phyloP scores from a whole-genome alignment of 1,139 yeast species.

The Candida frijolesensis region DNA sequence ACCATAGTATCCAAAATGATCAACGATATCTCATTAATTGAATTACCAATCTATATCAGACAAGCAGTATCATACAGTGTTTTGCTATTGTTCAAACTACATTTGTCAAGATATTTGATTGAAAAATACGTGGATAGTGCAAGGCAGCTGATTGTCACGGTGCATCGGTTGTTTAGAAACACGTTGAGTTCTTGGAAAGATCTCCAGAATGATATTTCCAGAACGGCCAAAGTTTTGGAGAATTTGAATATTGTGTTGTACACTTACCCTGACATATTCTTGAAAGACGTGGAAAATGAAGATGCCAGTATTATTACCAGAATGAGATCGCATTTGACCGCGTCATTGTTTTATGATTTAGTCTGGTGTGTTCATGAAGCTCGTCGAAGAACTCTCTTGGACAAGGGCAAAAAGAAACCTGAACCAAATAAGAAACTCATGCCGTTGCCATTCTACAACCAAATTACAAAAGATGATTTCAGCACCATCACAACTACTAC shows the following conservation, averaged over 20 bases:
- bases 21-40: conserved; percentile 68
- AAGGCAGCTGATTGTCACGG: conserved; percentile 90
- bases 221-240: conserved; percentile 92
- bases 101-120: conserved; percentile 72
- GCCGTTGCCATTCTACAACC: conserved; percentile 91
- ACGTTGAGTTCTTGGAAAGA: conserved; percentile 91
- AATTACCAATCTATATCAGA: conserved; percentile 83
- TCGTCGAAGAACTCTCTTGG: conserved; percentile 66
- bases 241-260: conserved; percentile 84
- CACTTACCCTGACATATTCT: conserved; percentile 82
- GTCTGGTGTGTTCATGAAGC: conserved; percentile 97
- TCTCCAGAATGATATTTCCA: conserved; percentile 84
- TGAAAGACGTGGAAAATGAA: conserved; percentile 25
- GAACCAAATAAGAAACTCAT: conserved; percentile 39
- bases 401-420: conserved; percentile 37
- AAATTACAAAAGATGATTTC: conserved; percentile 89
- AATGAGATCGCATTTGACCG: conserved; percentile 91
- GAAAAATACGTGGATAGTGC: conserved; percentile 86
- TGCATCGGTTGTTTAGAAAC: conserved; percentile 83
- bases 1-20: conserved; percentile 76
- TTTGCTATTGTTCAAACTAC: conserved; percentile 75
- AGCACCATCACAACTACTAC: conserved; percentile 83
- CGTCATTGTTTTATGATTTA: conserved; percentile 86
- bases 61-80: conserved; percentile 86
- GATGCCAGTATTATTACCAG: conserved; percentile 71